Evolutionary conservation across 208 protist species (phyloP).

Genomic region (Leishmania guyanensis): DNA sequence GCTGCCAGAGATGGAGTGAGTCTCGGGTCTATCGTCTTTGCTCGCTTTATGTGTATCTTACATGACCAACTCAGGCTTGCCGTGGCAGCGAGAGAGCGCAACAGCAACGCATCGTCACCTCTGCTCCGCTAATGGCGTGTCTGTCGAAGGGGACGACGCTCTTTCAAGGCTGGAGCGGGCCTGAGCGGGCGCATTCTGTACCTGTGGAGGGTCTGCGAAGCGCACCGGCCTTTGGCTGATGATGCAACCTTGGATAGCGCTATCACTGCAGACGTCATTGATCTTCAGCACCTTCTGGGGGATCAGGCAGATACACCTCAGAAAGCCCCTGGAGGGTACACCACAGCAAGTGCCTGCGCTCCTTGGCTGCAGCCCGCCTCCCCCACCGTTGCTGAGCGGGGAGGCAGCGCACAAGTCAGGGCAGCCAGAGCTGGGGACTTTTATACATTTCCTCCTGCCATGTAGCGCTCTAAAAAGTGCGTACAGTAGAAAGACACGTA

Average conservation of each 20-base stretch:
- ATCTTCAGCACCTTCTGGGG: background rate
- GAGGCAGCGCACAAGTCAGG: background rate
- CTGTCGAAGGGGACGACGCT: constrained; percentile 24
- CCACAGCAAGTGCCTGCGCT: background rate
- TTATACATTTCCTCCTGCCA: background rate
- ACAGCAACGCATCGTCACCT: constrained; percentile 34
- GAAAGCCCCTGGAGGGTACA: background rate
- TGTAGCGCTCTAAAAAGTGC: background rate
- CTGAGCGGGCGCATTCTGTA: constrained; percentile 51
- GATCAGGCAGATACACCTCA: background rate
- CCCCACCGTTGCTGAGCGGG: background rate
- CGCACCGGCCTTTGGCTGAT: background rate
- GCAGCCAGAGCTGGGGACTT: background rate
- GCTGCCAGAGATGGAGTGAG: no score
- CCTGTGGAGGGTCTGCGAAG: background rate
- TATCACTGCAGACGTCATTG: background rate
- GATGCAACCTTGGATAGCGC: background rate
- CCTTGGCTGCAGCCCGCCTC: background rate
- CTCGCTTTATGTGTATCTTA: constrained; percentile 67
- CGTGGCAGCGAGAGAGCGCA: constrained; percentile 21
- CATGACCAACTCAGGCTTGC: constrained; percentile 45
- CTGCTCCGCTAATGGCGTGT: constrained; percentile 40
- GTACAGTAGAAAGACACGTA: no score
- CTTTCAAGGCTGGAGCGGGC: constrained; percentile 40
- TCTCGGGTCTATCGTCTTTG: constrained; percentile 34